Percentiles rank a stretch among this genome's conserved stretches.
These are phyloP conservation scores for Periconia digitata DNA, from an alignment of 2,329 filamentous ascomycete species.

Conservation along the genomic window DNA sequence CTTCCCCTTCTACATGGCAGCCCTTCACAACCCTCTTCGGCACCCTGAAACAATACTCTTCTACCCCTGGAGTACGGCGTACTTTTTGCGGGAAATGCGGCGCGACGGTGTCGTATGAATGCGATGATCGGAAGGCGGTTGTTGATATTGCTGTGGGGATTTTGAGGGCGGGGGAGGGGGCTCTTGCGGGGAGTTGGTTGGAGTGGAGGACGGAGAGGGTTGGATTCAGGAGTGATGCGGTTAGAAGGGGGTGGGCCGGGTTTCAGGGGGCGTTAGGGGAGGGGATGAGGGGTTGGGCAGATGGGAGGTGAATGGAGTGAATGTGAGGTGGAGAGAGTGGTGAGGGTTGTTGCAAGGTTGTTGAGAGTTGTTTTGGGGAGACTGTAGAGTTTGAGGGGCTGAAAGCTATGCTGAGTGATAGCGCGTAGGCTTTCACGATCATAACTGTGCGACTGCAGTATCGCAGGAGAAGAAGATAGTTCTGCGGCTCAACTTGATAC, in stretches of 20 bases:
- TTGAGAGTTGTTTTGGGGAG: too few relatives aligned
- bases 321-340: too few relatives aligned
- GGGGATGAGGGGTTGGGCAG: constrained; percentile 11
- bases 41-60: constrained; percentile 57
- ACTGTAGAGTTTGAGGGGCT: too few relatives aligned
- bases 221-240: constrained; percentile 56
- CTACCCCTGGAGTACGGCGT: constrained; percentile 56
- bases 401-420: too few relatives aligned
- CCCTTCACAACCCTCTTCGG: constrained; percentile 45
- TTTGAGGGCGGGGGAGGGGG: constrained; percentile 52
- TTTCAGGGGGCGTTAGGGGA: constrained; percentile 11
- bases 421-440: too few relatives aligned
- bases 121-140: constrained; percentile 52
- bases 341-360: too few relatives aligned
- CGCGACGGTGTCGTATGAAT: constrained; percentile 66
- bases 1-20: background rate
- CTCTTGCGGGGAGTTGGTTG: constrained; percentile 60
- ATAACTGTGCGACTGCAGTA: too few relatives aligned
- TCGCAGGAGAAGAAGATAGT: too few relatives aligned
- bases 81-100: constrained; percentile 66
- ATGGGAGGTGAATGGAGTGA: too few relatives aligned
- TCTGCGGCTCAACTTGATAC: too few relatives aligned
- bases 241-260: constrained; percentile 27
- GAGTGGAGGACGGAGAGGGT: constrained; percentile 63
- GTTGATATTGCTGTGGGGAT: constrained; percentile 65